Conservation (phyloP, 305 asterid species). For the Fraxinus baroniana region DNA sequence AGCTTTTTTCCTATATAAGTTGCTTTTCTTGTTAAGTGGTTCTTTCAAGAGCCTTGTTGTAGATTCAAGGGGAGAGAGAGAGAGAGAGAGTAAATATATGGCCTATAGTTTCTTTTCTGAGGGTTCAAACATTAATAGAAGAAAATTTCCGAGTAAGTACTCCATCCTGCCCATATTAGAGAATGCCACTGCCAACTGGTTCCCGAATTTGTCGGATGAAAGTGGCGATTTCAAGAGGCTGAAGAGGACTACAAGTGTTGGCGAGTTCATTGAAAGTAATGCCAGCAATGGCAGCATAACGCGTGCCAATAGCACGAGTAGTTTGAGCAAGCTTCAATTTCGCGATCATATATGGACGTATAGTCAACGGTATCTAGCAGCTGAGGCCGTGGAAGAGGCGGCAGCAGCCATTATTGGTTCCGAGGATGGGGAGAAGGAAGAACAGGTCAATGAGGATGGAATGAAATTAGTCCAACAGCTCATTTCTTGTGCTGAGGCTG, state of each 20-base stretch:
- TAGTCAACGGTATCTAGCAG: constrained; percentile 57
- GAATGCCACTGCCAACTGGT: constrained; percentile 32
- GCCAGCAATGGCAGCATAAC: constrained; percentile 25
- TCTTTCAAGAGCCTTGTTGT: constrained; percentile 61
- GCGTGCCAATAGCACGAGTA: constrained; percentile 20
- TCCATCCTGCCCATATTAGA: constrained; percentile 26
- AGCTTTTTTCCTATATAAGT: constrained; percentile 28
- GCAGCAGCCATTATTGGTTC: constrained; percentile 25
- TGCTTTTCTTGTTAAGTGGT: constrained; percentile 39
- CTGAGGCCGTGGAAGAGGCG: constrained; percentile 55
- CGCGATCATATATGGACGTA: constrained; percentile 66
- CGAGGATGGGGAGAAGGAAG: constrained; percentile 13
- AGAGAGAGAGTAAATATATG: constrained; percentile 27
- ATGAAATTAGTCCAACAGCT: constrained; percentile 68
- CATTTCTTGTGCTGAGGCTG: constrained; percentile 87
- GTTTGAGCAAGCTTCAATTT: constrained; percentile 50
- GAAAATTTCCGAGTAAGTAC: constrained; percentile 16
- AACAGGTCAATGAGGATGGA: constrained; percentile 41
- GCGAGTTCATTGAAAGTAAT: constrained; percentile 19
- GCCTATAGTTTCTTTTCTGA: constrained; percentile 31
- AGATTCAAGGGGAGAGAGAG: constrained; percentile 11
- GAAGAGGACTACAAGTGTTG: constrained; percentile 38
- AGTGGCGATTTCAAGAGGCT: constrained; percentile 43
- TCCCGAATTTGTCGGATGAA: constrained; percentile 34
- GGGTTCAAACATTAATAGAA: constrained; percentile 21